Percentiles rank a stretch among this genome's conserved stretches.
Evolutionary conservation across 441 rosid species (phyloP).

Genomic region (Jatropha podagrica): DNA sequence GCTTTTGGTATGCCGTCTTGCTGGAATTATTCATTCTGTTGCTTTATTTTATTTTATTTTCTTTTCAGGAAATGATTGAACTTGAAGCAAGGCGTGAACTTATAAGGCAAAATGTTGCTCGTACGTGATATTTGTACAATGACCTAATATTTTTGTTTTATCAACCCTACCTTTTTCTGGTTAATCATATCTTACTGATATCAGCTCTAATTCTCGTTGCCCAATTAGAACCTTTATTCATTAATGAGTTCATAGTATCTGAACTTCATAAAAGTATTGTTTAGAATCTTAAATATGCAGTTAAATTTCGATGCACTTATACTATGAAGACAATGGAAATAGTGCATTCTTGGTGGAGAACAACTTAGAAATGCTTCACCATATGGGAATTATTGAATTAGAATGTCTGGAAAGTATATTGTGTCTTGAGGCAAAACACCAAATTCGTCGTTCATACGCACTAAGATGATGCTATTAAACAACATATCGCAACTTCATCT

Average conservation of each 20-base stretch:
- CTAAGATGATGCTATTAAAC: not conserved
- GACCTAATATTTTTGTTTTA: slow-evolving; percentile 16
- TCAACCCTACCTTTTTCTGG: not conserved
- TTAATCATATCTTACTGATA: not conserved
- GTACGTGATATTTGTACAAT: slow-evolving; percentile 44
- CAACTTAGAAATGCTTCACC: not conserved
- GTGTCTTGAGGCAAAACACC: not conserved
- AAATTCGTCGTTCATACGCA: not conserved
- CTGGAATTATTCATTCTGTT: not conserved
- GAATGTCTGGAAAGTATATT: not conserved
- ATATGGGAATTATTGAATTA: not conserved
- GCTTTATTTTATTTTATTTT: slow-evolving; percentile 21
- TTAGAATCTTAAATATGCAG: not conserved
- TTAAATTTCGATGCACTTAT: not conserved
- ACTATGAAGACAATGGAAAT: not conserved
- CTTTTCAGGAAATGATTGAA: slow-evolving; percentile 65
- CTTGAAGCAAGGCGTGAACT: slow-evolving; percentile 88
- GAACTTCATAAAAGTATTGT: not conserved
- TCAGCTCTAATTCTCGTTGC: not conserved
- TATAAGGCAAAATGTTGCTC: slow-evolving; percentile 75
- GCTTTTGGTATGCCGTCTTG: not conserved
- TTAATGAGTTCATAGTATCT: not conserved
- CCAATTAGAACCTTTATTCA: not conserved
- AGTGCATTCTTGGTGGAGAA: not conserved
- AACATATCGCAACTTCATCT: not conserved